Evolutionary conservation across 1,284 basidiomycete species (phyloP), one percentile per base, ranked within the genome.

Genomic region (Microbotryum lychnidis-dioicae): DNA sequence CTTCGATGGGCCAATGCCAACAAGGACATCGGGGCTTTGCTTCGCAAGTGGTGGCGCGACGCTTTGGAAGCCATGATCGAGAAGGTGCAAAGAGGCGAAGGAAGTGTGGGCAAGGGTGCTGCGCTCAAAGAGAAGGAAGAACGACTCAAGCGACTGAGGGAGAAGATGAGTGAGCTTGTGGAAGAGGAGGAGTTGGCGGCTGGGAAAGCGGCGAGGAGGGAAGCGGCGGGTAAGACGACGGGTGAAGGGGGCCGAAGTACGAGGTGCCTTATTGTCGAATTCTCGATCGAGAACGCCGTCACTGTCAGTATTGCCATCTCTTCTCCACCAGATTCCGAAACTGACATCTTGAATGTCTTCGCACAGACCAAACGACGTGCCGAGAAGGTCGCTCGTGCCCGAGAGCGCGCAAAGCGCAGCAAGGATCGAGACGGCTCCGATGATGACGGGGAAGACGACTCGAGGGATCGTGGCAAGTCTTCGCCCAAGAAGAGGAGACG

Each of bases 1-100:
- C 76, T 98, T 44, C 82, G 94, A 25, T 98, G 91, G 89, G 86
- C 87, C 20, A 99, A 98, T 78, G 94, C 89, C 73, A 93, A 94
- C 72, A 76, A 81, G 0, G 81, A 80, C 2, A 81, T 87, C 0
- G 81, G 80, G 2, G 70, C 75, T 25, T 75, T 94, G 60, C 84
- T 91, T 72, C 81, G 82, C 70, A 78, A 78, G 59, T 91, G 91
- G 92, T 91, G 87, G 85, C 84, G 83, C 69, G 84, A 85, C 54
- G 90, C 93, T 75, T 76, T 91, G 49, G 80, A 81, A 68, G 85
- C 87, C 63, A 75, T 88, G 54, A 72, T 88, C 53, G 83, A 84
- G 72, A 74, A 66, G 53, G 66, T 62, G 37, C 67, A 71, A 62
- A 63, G 55, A 18, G 66, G 64, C 49, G 67, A 70, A 52, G 70